Conservation (phyloP, 805 yeast genomes). For the Barnettozyma pratensis region DNA sequence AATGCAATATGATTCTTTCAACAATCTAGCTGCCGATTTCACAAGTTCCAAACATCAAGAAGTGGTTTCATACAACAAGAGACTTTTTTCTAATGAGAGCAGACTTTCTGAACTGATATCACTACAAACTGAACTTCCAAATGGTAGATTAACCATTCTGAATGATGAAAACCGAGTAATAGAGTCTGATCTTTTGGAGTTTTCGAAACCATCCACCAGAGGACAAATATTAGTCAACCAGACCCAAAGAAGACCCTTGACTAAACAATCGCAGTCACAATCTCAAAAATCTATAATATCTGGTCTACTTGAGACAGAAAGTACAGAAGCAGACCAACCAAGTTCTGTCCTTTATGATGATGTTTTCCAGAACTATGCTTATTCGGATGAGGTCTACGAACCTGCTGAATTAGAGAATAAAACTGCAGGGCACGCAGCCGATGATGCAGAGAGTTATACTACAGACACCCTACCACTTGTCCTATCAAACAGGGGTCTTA, state of each 20-base stretch:
- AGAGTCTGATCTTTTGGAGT: slow-evolving; percentile 13
- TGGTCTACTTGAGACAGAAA: slow-evolving; percentile 1
- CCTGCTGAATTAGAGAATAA: background rate
- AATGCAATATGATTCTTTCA: slow-evolving; percentile 9
- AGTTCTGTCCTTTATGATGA: slow-evolving; percentile 14
- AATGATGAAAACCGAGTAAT: slow-evolving; percentile 16
- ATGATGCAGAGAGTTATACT: background rate
- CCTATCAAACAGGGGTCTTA: slow-evolving; percentile 4
- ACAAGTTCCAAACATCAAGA: slow-evolving; percentile 19
- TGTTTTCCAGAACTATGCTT: slow-evolving; percentile 19
- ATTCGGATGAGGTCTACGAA: slow-evolving; percentile 13
- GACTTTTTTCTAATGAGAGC: background rate
- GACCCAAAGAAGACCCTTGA: background rate
- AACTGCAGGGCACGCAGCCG: background rate
- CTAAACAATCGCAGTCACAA: slow-evolving; percentile 1
- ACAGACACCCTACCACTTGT: slow-evolving; percentile 4
- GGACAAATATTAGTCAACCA: background rate
- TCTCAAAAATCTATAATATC: slow-evolving; percentile 9
- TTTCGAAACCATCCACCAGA: slow-evolving; percentile 4
- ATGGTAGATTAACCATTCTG: slow-evolving; percentile 1
- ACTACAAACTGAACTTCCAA: background rate
- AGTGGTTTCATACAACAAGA: background rate
- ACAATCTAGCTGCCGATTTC: slow-evolving; percentile 21
- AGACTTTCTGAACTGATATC: slow-evolving; percentile 4
- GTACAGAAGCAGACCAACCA: slow-evolving; percentile 1